Evolutionary conservation across 1,139 yeast species (phyloP).

Genomic region (Pichia sp.): DNA sequence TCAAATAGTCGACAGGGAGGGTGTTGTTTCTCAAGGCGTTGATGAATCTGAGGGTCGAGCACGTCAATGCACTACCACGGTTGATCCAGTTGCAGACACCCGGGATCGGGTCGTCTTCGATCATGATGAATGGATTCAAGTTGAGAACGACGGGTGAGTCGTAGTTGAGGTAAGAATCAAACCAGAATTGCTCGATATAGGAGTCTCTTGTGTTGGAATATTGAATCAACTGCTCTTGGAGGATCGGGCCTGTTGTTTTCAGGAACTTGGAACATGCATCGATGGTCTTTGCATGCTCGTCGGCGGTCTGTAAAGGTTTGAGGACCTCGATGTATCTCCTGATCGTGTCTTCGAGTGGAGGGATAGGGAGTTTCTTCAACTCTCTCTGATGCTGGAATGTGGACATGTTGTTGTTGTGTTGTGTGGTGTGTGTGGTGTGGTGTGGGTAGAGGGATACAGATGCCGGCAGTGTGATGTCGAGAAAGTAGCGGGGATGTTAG

Average conservation of each 20-base stretch:
- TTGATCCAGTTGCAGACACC: conserved; percentile 70
- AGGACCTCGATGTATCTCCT: conserved; percentile 60
- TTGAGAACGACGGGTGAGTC: conserved; percentile 89
- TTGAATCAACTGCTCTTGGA: conserved; percentile 61
- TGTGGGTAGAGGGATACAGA: too few relatives aligned
- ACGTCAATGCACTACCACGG: conserved; percentile 78
- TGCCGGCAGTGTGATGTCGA: background rate
- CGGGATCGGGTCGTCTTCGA: conserved; percentile 91
- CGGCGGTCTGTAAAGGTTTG: conserved; percentile 73
- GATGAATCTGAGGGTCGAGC: conserved; percentile 74
- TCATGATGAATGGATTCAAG: conserved; percentile 80
- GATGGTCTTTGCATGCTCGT: conserved; percentile 61
- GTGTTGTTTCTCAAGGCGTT: conserved; percentile 76
- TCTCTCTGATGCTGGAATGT: conserved; percentile 60
- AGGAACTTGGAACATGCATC: conserved; percentile 61
- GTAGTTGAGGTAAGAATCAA: conserved; percentile 79
- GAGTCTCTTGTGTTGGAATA: conserved; percentile 67
- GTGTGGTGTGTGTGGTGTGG: background rate
- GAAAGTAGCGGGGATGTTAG: too few relatives aligned
- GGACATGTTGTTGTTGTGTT: conserved; percentile 18
- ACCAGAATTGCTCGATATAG: conserved; percentile 93
- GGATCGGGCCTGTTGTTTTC: conserved; percentile 52
- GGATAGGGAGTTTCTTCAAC: conserved; percentile 72
- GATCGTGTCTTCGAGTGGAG: conserved; percentile 66
- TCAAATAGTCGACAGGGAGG: conserved; percentile 68